Evolutionary conservation across 306 rosid genomes (phyloP), one percentile per base, ranked within the genome.

Genomic region (Prunus davidiana): DNA sequence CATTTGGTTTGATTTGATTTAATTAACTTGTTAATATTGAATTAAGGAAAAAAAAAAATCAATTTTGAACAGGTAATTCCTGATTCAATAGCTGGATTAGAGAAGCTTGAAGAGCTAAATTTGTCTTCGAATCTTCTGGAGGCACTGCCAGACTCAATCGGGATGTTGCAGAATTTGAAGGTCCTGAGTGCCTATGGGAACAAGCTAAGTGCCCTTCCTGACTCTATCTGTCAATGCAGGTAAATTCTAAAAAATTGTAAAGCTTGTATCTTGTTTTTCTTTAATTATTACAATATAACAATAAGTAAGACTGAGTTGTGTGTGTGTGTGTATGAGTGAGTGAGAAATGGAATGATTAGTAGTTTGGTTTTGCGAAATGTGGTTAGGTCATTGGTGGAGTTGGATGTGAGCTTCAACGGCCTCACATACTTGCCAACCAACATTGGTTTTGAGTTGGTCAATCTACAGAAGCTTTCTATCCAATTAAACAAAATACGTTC

Each of bases 381-480:
- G 65, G 16, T 61, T 84, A 96, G 99, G 89, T 92, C 98, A 62
- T 80, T 96, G 90, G 98, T 92, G 85, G 98, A 89, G 91, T 81
- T 96, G 78, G 93, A 96, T 82, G 97, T 79, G 61, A 88, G 98
- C 88, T 96, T 88, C 88, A 96, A 92, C 84, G 51, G 76, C 77
- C 85, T 96, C 32, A 19, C 89, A n/a, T 96, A 92, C 89, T 86
- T 96, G 93, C 99, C 99, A 72, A 96, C 99, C 61, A 91, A 96
- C 90, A 87, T 96, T 47, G 99, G 99, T 76, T 81, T 51, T 51
- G 96, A 91, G 71, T 72, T 96, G 76, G 83, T 34, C 41, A 80
- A 80, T 64, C 85, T 96, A 11, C 86, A 86, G 86, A 89, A 84
- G 86, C 97, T 96, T 64, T 69, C 75, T 12, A 69, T 92, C 70